Evolutionary conservation across 2,329 filamentous ascomycete species (phyloP).

Genomic region (Gyromitra esculenta): DNA sequence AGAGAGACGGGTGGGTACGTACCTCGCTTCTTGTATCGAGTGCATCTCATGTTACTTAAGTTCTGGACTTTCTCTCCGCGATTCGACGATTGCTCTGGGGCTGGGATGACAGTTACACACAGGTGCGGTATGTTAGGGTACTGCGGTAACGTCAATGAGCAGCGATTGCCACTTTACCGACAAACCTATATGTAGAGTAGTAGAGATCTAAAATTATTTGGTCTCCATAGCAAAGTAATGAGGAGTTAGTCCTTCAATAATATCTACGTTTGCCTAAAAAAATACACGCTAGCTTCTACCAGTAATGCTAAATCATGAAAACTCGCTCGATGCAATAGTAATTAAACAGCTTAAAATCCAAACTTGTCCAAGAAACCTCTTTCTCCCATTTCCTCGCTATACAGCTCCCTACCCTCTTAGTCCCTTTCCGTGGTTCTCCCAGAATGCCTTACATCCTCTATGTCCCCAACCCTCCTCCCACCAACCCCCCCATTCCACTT

Average conservation of each 20-base stretch:
- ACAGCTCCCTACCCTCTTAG: background rate
- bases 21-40: conserved; percentile 48
- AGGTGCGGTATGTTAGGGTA: conserved; percentile 25
- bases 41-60: conserved; percentile 36
- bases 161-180: background rate
- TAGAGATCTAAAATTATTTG: background rate
- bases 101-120: conserved; percentile 31
- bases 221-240: background rate
- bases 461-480: conserved; percentile 42
- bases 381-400: background rate
- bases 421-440: conserved; percentile 43
- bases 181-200: too few relatives aligned
- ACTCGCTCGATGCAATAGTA: conserved; percentile 6
- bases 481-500: conserved; percentile 8
- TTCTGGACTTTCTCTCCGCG: conserved; percentile 26
- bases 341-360: conserved; percentile 3
- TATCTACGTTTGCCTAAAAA: background rate
- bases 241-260: background rate
- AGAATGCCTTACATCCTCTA: conserved; percentile 46
- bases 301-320: background rate
- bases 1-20: background rate
- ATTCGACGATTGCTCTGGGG: conserved; percentile 6
- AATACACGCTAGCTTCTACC: conserved; percentile 1
- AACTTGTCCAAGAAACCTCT: background rate
- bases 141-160: conserved; percentile 16